phyloP scores from a whole-genome alignment of 2,329 filamentous ascomycete species.

The Emmonsia crescens region DNA sequence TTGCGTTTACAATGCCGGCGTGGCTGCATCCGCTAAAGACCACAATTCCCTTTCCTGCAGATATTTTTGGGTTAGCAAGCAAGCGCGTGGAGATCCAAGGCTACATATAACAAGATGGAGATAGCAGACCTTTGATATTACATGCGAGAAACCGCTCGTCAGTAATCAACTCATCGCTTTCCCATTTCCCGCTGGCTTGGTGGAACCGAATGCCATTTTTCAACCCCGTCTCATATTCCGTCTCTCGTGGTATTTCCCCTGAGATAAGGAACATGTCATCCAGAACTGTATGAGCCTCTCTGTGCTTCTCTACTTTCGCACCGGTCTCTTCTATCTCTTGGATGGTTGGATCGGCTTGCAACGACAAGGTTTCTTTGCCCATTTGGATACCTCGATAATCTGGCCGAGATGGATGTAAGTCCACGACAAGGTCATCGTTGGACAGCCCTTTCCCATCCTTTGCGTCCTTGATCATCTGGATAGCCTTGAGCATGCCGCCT shows the following conservation, averaged over 20 bases:
- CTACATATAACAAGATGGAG: not conserved
- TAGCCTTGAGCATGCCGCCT: slow-evolving; percentile 42
- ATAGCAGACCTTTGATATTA: slow-evolving; percentile 37
- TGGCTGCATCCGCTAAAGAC: slow-evolving; percentile 48
- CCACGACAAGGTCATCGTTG: slow-evolving; percentile 28
- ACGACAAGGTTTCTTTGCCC: slow-evolving; percentile 34
- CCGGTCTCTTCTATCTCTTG: slow-evolving; percentile 37
- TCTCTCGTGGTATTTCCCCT: slow-evolving; percentile 42
- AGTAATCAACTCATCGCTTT: slow-evolving; percentile 34
- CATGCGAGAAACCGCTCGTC: slow-evolving; percentile 47
- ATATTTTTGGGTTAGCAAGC: not conserved
- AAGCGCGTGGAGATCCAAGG: not conserved
- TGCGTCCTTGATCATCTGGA: slow-evolving; percentile 38
- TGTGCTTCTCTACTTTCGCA: slow-evolving; percentile 29
- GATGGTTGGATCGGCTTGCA: slow-evolving; percentile 45
- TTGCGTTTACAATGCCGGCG: slow-evolving; percentile 44
- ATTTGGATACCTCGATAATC: slow-evolving; percentile 40
- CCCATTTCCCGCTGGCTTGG: slow-evolving; percentile 10
- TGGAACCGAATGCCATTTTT: slow-evolving; percentile 37
- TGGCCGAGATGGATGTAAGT: slow-evolving; percentile 44
- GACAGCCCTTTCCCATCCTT: slow-evolving; percentile 19
- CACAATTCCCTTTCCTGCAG: slow-evolving; percentile 40
- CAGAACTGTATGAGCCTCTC: slow-evolving; percentile 36
- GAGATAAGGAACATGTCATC: slow-evolving; percentile 44
- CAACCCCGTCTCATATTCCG: slow-evolving; percentile 41